phyloP scores from a whole-genome alignment of 2,329 filamentous ascomycete genomes.

The Fusarium staphyleae region DNA sequence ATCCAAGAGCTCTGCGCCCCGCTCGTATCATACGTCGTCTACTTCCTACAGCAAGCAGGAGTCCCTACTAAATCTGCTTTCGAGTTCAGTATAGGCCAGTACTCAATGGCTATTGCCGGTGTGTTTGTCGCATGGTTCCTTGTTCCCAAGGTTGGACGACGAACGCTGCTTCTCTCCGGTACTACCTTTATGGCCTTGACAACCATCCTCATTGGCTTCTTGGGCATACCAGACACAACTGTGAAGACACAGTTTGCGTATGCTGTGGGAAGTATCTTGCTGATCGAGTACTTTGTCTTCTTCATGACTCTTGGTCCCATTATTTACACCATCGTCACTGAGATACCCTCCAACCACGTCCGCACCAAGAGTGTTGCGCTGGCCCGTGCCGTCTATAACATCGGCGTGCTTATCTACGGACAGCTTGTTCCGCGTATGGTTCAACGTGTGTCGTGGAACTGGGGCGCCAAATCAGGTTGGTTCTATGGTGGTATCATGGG shows the following conservation, averaged over 20 bases:
- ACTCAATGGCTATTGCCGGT: slow-evolving; percentile 23
- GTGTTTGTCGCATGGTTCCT: slow-evolving; percentile 21
- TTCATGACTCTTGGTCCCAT: slow-evolving; percentile 58
- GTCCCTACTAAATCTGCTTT: slow-evolving; percentile 15
- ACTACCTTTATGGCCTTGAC: slow-evolving; percentile 45
- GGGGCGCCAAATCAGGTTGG: slow-evolving; percentile 56
- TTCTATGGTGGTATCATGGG: slow-evolving; percentile 55
- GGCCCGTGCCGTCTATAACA: slow-evolving; percentile 56
- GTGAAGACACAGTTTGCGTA: slow-evolving; percentile 50
- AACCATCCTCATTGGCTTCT: slow-evolving; percentile 50
- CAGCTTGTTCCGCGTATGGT: slow-evolving; percentile 55
- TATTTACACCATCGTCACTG: slow-evolving; percentile 81
- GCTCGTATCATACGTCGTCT: slow-evolving; percentile 21
- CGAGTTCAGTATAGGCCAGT: slow-evolving; percentile 23
- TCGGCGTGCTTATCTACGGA: slow-evolving; percentile 55
- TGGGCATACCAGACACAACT: slow-evolving; percentile 60
- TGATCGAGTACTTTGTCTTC: slow-evolving; percentile 53
- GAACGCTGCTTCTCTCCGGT: slow-evolving; percentile 51
- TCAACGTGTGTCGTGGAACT: slow-evolving; percentile 53
- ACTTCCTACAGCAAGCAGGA: slow-evolving; percentile 29
- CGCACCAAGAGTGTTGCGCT: slow-evolving; percentile 56
- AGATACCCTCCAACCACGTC: slow-evolving; percentile 55
- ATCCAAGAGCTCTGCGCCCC: slow-evolving; percentile 28
- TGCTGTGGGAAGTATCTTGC: slow-evolving; percentile 54
- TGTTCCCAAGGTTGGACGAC: slow-evolving; percentile 14